phyloP scores from a whole-genome alignment of 768 basidiomycete species.

The Leucocoprinus leucothites region DNA sequence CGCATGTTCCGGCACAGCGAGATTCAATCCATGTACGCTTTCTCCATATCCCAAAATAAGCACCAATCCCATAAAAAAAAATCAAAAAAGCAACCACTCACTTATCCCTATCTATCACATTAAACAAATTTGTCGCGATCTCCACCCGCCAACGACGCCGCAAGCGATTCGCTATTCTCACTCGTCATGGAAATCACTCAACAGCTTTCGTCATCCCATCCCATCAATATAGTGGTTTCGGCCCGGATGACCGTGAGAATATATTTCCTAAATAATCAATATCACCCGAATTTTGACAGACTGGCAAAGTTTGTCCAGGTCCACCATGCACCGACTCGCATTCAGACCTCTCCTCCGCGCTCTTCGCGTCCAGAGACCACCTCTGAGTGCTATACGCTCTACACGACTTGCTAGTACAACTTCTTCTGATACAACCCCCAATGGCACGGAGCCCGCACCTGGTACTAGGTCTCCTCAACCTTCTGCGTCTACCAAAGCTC shows the following conservation, averaged over 20 bases:
- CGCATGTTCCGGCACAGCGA: constrained; percentile 79
- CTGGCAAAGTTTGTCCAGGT: not conserved
- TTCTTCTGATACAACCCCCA: not conserved
- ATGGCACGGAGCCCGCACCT: not conserved
- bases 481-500: not conserved
- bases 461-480: not conserved
- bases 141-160: constrained; percentile 41
- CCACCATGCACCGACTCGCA: constrained; percentile 12
- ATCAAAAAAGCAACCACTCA: constrained; percentile 30
- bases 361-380: constrained; percentile 22
- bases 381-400: not conserved
- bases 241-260: not conserved
- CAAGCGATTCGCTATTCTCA: constrained; percentile 33
- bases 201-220: not conserved
- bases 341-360: constrained; percentile 26
- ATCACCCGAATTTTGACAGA: not conserved
- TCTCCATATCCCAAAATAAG: constrained; percentile 22
- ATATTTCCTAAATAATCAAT: not conserved
- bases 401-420: not conserved
- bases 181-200: not conserved
- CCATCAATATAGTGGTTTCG: not conserved
- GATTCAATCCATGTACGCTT: constrained; percentile 80
- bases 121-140: constrained; percentile 56
- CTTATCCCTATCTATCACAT: constrained; percentile 66
- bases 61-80: constrained; percentile 1